phyloP scores from a whole-genome alignment of 1,284 basidiomycete species.

The Microbotryomycetes sp. region DNA sequence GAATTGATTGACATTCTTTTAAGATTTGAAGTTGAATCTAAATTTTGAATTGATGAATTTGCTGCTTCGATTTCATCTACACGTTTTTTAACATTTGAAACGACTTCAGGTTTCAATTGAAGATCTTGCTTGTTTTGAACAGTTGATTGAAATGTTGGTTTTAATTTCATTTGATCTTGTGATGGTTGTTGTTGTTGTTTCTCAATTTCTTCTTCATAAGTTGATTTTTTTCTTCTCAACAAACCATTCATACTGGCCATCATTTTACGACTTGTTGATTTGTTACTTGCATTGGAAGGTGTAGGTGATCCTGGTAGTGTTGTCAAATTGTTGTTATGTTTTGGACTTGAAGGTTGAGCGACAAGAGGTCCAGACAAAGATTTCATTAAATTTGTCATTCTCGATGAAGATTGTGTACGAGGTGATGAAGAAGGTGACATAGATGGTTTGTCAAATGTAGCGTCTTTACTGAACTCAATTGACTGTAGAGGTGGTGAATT shows the following conservation, averaged over 20 bases:
- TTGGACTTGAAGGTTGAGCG: background rate
- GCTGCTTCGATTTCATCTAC: slow-evolving; percentile 26
- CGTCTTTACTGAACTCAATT: background rate
- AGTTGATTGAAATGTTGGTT: slow-evolving; percentile 1
- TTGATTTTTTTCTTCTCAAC: slow-evolving; percentile 22
- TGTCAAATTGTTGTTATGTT: background rate
- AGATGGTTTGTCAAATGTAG: background rate
- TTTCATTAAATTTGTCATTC: background rate
- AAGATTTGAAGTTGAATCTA: background rate
- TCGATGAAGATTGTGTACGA: background rate
- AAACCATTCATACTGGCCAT: slow-evolving; percentile 14
- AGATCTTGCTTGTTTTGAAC: background rate
- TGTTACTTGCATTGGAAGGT: slow-evolving; percentile 4
- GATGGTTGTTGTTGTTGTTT: slow-evolving; percentile 1
- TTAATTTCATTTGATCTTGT: slow-evolving; percentile 6
- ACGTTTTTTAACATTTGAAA: slow-evolving; percentile 22
- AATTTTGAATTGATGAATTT: background rate
- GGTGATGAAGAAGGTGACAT: background rate
- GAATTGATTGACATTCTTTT: background rate
- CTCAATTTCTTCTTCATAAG: background rate
- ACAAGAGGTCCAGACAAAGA: background rate
- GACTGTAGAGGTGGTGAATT: background rate
- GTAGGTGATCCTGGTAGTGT: background rate
- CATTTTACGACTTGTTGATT: slow-evolving; percentile 8
- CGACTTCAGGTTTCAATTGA: slow-evolving; percentile 9